Percentiles rank a stretch among this genome's conserved stretches.
These are phyloP conservation scores for Candida gorgasii DNA, from an alignment of 805 yeast species.

Conservation along the genomic window DNA sequence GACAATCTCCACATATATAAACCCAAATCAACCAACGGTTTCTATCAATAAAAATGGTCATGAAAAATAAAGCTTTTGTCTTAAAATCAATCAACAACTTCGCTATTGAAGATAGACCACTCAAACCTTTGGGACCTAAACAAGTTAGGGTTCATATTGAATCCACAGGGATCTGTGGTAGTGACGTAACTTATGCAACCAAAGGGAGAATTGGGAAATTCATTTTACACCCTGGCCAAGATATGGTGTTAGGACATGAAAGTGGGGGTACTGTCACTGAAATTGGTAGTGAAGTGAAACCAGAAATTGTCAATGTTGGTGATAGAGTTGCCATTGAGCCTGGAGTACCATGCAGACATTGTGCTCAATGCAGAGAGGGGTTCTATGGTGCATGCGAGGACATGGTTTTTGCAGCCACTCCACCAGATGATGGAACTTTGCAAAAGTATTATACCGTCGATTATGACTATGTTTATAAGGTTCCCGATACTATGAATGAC, in stretches of 20 bases:
- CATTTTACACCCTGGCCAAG: constrained; percentile 26
- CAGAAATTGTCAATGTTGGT: constrained; percentile 37
- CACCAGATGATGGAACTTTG: constrained; percentile 23
- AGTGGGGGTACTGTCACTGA: constrained; percentile 47
- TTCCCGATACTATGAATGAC: constrained; percentile 24
- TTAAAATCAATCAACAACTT: constrained; percentile 18
- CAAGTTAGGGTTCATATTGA: constrained; percentile 22
- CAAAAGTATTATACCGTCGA: constrained; percentile 19
- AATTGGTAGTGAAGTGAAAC: constrained; percentile 49
- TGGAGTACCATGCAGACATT: constrained; percentile 49
- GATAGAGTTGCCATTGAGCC: constrained; percentile 56
- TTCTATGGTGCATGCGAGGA: constrained; percentile 21
- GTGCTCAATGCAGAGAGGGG: constrained; percentile 23
- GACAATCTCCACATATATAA: constrained; percentile 8
- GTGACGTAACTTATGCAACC: constrained; percentile 25
- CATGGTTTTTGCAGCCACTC: constrained; percentile 23
- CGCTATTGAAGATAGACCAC: constrained; percentile 16
- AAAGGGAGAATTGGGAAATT: constrained; percentile 29
- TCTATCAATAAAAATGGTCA: not conserved
- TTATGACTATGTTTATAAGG: constrained; percentile 19
- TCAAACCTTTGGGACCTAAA: constrained; percentile 18
- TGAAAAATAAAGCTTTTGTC: constrained; percentile 19
- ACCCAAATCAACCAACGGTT: not conserved
- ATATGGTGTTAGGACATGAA: constrained; percentile 48
- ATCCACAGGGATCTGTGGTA: constrained; percentile 25